Evolutionary conservation across 139 green algal genomes (phyloP).

Genomic region (Dunaliella sp.): DNA sequence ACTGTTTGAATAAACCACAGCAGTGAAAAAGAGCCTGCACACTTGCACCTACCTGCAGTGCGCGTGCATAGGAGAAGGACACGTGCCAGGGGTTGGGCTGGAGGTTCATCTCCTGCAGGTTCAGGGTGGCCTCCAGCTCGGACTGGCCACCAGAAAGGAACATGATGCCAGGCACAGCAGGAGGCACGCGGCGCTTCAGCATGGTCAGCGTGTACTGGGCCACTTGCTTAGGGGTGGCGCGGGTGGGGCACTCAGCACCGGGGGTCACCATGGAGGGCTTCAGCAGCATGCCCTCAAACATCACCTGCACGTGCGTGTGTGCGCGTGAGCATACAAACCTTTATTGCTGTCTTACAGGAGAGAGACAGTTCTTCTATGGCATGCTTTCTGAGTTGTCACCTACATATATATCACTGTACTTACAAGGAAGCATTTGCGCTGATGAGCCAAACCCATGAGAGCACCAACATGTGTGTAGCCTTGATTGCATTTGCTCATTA

Average conservation of each 20-base stretch:
- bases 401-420: background rate
- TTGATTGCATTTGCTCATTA: no score
- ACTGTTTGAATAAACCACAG: background rate
- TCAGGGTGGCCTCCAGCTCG: conserved; percentile 98
- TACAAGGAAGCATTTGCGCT: background rate
- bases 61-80: conserved; percentile 99
- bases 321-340: no score
- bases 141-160: conserved; percentile 99
- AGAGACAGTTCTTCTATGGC: background rate
- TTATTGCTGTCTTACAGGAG: no score
- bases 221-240: conserved; percentile 77
- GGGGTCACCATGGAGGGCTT: conserved; percentile 99
- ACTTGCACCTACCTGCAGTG: conserved; percentile 80
- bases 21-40: background rate
- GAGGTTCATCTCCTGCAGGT: conserved; percentile 99
- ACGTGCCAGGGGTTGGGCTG: conserved; percentile 99
- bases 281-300: conserved; percentile 99
- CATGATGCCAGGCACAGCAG: conserved; percentile 99
- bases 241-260: conserved; percentile 85
- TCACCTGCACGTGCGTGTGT: conserved; percentile 59
- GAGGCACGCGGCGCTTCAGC: conserved; percentile 93
- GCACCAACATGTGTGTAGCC: no score
- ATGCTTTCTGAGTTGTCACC: background rate
- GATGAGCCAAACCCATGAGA: background rate
- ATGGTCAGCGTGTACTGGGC: conserved; percentile 94